These are phyloP conservation scores for Pythium folliculosum DNA, from an alignment of 352 stramenopile species.

Conservation along the genomic window DNA sequence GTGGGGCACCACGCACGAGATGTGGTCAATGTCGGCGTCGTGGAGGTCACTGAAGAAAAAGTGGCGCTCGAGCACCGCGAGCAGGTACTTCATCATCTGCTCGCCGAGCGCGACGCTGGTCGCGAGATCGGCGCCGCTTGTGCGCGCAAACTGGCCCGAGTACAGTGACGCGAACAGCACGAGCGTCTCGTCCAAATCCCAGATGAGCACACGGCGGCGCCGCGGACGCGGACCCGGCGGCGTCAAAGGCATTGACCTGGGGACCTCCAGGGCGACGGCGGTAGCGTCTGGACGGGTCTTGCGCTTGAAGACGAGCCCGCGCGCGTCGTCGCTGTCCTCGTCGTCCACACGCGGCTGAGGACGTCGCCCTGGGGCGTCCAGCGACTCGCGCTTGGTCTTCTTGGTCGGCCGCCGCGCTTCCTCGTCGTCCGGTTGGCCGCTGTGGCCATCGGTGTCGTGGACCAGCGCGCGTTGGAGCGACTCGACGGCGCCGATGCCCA, in stretches of 20 bases:
- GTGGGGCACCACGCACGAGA: slow-evolving; percentile 34
- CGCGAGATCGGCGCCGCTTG: slow-evolving; percentile 58
- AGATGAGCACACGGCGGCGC: slow-evolving; percentile 65
- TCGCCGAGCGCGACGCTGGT: slow-evolving; percentile 66
- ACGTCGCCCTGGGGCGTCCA: background rate
- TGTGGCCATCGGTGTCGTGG: background rate
- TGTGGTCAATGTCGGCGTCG: slow-evolving; percentile 71
- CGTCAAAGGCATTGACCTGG: no score
- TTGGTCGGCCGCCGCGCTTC: slow-evolving; percentile 19
- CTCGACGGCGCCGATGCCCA: slow-evolving; percentile 67
- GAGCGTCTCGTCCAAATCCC: slow-evolving; percentile 84
- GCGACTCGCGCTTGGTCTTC: slow-evolving; percentile 17
- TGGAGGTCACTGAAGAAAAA: slow-evolving; percentile 86
- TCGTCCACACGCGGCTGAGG: background rate
- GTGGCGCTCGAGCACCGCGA: slow-evolving; percentile 78
- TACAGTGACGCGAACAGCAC: slow-evolving; percentile 83
- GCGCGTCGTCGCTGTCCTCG: background rate
- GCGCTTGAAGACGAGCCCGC: slow-evolving; percentile 4
- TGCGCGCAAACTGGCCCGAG: slow-evolving; percentile 66
- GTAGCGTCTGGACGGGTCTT: background rate
- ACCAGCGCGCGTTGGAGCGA: slow-evolving; percentile 34
- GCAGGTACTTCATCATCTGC: slow-evolving; percentile 86
- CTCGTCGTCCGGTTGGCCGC: background rate
- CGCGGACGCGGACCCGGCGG: background rate
- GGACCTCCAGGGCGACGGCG: background rate